These are phyloP conservation scores for Pseudopyricularia cyperi DNA, from an alignment of 2,329 filamentous ascomycete species.

Conservation along the genomic window DNA sequence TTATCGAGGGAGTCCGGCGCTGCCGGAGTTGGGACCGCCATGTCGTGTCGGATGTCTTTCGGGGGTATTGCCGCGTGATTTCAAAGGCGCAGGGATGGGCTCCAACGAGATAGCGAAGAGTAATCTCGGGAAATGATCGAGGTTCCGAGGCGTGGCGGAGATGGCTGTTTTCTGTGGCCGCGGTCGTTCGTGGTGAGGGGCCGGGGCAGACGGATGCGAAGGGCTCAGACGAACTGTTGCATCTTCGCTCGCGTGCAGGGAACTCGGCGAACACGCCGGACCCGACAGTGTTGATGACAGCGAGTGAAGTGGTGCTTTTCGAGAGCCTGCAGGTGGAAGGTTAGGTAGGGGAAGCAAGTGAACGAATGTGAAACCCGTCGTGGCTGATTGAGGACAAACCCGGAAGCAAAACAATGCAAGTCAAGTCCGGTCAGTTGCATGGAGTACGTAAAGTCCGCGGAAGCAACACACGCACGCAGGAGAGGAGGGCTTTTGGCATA, in stretches of 20 bases:
- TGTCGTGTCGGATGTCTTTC: neutral
- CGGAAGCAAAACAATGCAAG: neutral
- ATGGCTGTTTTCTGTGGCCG: neutral
- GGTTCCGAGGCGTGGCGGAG: neutral
- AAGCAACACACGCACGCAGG: neutral
- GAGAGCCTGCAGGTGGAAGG: neutral
- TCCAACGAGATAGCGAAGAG: neutral
- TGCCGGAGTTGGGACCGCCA: conserved; percentile 6
- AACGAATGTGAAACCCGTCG: no score
- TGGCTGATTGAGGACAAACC: neutral
- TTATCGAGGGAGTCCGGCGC: conserved; percentile 23
- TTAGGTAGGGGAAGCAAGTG: neutral
- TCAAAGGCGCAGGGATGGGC: neutral
- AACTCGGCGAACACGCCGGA: neutral
- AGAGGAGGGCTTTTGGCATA: neutral
- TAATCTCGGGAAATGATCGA: neutral
- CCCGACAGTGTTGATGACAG: neutral
- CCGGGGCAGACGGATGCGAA: neutral
- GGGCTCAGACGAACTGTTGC: neutral
- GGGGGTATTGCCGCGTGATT: neutral
- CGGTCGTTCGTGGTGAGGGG: neutral
- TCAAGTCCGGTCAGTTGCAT: no score
- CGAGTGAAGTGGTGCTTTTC: neutral
- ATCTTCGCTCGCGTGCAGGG: neutral
- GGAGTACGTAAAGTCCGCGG: neutral